These are phyloP conservation scores for Teratosphaeriaceae sp. DNA, from an alignment of 2,329 filamentous ascomycete species.

Conservation along the genomic window DNA sequence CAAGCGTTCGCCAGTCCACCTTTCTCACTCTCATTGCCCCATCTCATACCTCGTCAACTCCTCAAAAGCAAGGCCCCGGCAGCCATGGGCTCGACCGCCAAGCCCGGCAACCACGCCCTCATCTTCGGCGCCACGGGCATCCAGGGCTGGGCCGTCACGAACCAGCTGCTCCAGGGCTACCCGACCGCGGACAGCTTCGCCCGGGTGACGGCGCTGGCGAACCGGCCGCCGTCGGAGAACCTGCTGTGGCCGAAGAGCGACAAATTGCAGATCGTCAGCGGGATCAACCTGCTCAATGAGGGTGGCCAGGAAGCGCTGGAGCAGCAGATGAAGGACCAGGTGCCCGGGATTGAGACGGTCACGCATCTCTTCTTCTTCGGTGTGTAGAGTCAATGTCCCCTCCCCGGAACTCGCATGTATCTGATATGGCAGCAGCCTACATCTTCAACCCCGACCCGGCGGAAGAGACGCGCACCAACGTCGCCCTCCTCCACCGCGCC, in stretches of 20 bases:
- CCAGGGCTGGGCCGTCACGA: conserved; percentile 45
- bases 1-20: neutral
- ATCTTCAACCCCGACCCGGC: conserved; percentile 34
- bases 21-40: neutral
- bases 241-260: conserved; percentile 35
- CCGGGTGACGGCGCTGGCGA: conserved; percentile 43
- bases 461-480: conserved; percentile 33
- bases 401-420: neutral
- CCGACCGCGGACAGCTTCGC: conserved; percentile 38
- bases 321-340: conserved; percentile 18
- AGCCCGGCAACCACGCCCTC: conserved; percentile 19
- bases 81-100: neutral
- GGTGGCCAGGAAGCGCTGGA: conserved; percentile 32
- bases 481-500: conserved; percentile 36
- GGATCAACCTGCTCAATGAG: conserved; percentile 37
- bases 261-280: conserved; percentile 36
- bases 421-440: conserved; percentile 23
- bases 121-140: conserved; percentile 43
- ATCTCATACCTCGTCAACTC: neutral
- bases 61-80: no score
- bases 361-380: conserved; percentile 41
- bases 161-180: conserved; percentile 41
- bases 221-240: conserved; percentile 34
- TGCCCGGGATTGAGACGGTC: conserved; percentile 32
- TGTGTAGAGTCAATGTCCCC: conserved; percentile 8